These are phyloP conservation scores for Beauveria australis DNA, from an alignment of 2,329 filamentous ascomycete genomes.

Conservation along the genomic window DNA sequence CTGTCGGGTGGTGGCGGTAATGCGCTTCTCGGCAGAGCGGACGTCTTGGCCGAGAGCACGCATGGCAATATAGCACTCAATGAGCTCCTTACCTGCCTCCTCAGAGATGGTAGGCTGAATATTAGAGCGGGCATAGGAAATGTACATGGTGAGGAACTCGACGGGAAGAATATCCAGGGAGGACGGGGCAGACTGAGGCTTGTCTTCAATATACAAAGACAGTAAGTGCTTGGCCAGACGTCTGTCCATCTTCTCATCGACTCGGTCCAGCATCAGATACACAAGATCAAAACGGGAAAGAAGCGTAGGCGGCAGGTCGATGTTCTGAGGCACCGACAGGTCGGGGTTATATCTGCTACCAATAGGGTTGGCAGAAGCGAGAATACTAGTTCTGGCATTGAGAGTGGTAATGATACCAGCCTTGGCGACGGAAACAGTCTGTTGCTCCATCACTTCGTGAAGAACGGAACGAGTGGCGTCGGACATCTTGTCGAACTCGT, in stretches of 20 bases:
- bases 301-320: constrained; percentile 89
- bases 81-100: constrained; percentile 74
- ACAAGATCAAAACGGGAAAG: constrained; percentile 95
- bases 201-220: constrained; percentile 94
- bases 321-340: constrained; percentile 92
- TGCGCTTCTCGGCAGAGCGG: constrained; percentile 83
- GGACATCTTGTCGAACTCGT: constrained; percentile 83
- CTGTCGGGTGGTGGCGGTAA: constrained; percentile 94
- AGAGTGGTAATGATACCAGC: constrained; percentile 95
- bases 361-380: constrained; percentile 95
- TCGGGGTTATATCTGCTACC: constrained; percentile 97
- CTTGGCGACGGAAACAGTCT: constrained; percentile 78
- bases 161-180: constrained; percentile 76
- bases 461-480: constrained; percentile 71
- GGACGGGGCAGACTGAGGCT: constrained; percentile 71
- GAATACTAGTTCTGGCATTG: constrained; percentile 89
- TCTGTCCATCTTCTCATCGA: constrained; percentile 84
- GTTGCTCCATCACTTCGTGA: constrained; percentile 84
- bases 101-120: constrained; percentile 76
- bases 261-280: constrained; percentile 89
- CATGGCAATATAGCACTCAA: constrained; percentile 87
- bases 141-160: constrained; percentile 93
- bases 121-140: constrained; percentile 86
- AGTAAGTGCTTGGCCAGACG: constrained; percentile 86
- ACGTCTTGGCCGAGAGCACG: constrained; percentile 84